Conservation (phyloP, 768 basidiomycete genomes). For the Macrolepiota fuliginosa region DNA sequence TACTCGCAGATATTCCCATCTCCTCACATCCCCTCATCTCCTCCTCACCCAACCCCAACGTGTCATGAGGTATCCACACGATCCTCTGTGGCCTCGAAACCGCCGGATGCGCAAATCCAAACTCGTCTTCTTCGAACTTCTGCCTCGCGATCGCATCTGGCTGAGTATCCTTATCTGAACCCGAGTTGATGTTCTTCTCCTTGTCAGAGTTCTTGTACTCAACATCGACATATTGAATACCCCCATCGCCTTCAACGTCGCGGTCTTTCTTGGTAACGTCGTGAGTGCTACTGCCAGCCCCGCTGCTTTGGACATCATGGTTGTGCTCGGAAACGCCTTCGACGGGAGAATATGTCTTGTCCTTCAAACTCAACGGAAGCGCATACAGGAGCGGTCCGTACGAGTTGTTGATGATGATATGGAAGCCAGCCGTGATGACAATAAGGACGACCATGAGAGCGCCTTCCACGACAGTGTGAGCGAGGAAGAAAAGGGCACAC, state of each 20-base stretch:
- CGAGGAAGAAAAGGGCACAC: conserved; percentile 88
- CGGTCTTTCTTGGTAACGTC: neutral
- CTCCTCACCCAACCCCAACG: conserved; percentile 57
- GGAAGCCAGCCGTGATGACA: conserved; percentile 70
- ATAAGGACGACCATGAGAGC: conserved; percentile 86
- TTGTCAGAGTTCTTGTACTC: conserved; percentile 2
- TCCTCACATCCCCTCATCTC: conserved; percentile 59
- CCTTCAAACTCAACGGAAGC: conserved; percentile 77
- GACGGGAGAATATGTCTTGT: conserved; percentile 49
- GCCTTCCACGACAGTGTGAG: conserved; percentile 69
- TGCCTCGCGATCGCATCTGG: conserved; percentile 7
- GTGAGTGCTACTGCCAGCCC: neutral
- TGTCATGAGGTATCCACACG: conserved; percentile 85
- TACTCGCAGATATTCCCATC: conserved; percentile 47
- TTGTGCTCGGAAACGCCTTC: conserved; percentile 4
- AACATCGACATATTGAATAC: neutral
- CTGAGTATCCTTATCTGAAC: neutral
- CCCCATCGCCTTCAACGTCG: conserved; percentile 1
- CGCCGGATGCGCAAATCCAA: conserved; percentile 89
- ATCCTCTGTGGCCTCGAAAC: conserved; percentile 67
- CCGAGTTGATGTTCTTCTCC: conserved; percentile 11
- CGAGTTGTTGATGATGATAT: conserved; percentile 72
- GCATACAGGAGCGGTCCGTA: conserved; percentile 75
- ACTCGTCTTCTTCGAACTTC: conserved; percentile 36
- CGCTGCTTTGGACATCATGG: neutral